Evolutionary conservation across 768 basidiomycete species (phyloP), one percentile per base, ranked within the genome.

Genomic region (Suillus fuscotomentosus): DNA sequence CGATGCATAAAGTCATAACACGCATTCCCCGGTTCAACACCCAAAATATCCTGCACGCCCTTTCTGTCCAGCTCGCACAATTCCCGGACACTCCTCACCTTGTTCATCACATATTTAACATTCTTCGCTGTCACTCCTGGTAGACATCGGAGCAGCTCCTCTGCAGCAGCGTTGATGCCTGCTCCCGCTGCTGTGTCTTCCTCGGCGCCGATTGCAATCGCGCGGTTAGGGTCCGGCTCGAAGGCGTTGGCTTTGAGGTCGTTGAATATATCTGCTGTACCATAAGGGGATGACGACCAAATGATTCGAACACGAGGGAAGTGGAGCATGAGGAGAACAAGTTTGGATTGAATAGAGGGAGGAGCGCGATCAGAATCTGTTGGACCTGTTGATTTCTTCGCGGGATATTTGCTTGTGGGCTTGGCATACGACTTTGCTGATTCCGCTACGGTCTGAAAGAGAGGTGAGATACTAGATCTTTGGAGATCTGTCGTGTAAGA

Each of bases 241-340:
- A 85, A 77, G 54, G 86, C 84, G 69, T 90, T 88, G 39, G 78
- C 66, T 71, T 99, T 99, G 41, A 99, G 87, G 72, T 98, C 97
- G 55, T 85, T 86, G 81, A 99, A 96, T 63, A 99, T 95, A 64
- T 95, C 90, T 0, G 94, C 84, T 0, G 94, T 95, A 22, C 92
- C 91, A 71, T 95, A 93, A 0, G 97, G 94, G 1, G 96, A 98
- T 1, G 95, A 95, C 0, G 95, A 95, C 97, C 97, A 99, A 73
- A 99, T 92, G 71, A 98, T 92, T 51, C 94, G 88, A 3, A 99
- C 79, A 15, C 93, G 89, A 0, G 96, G 97, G 73, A 99, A 99
- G 8, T 91, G 83, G 34, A 99, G 85, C 0, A 91, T 89, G 7
- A 99, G 86, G 17, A 99, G 83, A 36, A 93, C 94, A 42, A 99